phyloP scores from a whole-genome alignment of 176 grass and related monocot species.

The Aegilops sharonensis region DNA sequence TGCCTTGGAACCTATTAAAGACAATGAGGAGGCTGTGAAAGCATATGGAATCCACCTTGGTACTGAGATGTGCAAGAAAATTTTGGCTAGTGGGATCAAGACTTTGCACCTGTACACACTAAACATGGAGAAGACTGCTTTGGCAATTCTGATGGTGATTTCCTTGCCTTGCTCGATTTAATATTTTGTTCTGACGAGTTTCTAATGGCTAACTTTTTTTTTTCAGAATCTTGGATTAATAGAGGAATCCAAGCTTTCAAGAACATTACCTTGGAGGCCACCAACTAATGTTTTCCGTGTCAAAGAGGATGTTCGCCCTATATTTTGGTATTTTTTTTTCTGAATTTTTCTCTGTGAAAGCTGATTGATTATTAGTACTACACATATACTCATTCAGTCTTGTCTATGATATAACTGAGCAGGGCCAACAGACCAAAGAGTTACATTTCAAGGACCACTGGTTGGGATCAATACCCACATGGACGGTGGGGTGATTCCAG shows the following conservation, averaged over 20 bases:
- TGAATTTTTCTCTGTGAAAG: not conserved
- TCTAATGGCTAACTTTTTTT: not conserved
- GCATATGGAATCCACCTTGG: constrained; percentile 82
- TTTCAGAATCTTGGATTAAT: constrained; percentile 79
- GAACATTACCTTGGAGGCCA: constrained; percentile 75
- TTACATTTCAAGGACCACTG: constrained; percentile 74
- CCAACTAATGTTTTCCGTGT: constrained; percentile 84
- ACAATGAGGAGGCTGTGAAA: constrained; percentile 83
- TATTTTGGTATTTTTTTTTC: constrained; percentile 71
- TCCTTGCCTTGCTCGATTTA: constrained; percentile 15
- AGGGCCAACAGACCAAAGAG: constrained; percentile 96
- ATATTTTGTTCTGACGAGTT: constrained; percentile 8
- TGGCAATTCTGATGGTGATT: constrained; percentile 71
- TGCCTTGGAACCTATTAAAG: constrained; percentile 82
- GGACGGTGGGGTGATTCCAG: constrained; percentile 50
- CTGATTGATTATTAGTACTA: not conserved
- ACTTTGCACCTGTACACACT: constrained; percentile 87
- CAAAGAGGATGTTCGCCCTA: constrained; percentile 87
- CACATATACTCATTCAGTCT: constrained; percentile 7
- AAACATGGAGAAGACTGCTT: constrained; percentile 88
- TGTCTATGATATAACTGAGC: constrained; percentile 16
- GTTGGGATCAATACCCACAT: constrained; percentile 81
- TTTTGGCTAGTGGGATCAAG: constrained; percentile 80
- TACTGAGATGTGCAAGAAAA: constrained; percentile 94
- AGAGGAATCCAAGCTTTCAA: constrained; percentile 71